Percentiles rank a stretch among this genome's conserved stretches.
Conservation (phyloP, 495 filamentous ascomycete genomes). For the Cercophora newfieldiana region DNA sequence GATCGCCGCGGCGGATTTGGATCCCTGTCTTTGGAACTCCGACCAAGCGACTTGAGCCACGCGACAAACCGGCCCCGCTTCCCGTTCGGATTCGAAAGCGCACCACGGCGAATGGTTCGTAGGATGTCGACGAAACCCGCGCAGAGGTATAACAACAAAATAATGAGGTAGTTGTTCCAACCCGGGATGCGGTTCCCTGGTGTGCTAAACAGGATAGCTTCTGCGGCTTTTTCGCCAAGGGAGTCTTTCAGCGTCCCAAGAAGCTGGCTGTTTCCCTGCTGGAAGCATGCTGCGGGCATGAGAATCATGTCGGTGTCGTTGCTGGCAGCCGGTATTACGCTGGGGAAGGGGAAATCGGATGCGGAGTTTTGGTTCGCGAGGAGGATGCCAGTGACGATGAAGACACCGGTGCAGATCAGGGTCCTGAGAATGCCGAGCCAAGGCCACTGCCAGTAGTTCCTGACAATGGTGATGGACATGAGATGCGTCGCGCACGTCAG, state of each 20-base stretch:
- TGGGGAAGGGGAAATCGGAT: constrained; percentile 26
- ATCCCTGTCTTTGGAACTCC: neutral
- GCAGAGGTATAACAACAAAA: constrained; percentile 29
- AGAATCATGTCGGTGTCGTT: neutral
- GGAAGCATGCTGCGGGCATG: neutral
- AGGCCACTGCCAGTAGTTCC: constrained; percentile 37
- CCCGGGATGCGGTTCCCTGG: constrained; percentile 30
- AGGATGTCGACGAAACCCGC: constrained; percentile 28
- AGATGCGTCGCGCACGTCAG: constrained; percentile 43
- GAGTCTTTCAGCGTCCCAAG: neutral
- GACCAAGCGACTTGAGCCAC: neutral
- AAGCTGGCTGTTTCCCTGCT: neutral
- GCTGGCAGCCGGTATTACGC: constrained; percentile 19
- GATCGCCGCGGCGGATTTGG: neutral
- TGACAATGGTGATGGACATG: constrained; percentile 35
- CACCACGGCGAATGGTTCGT: neutral
- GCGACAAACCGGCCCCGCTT: neutral
- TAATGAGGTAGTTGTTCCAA: constrained; percentile 32
- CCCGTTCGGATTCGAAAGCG: neutral
- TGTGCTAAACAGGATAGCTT: neutral
- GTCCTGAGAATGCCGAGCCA: constrained; percentile 31
- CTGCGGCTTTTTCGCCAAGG: neutral
- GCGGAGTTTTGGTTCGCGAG: constrained; percentile 32
- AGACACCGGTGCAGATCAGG: constrained; percentile 24
- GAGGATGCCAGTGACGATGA: constrained; percentile 31